Evolutionary conservation across 306 rosid genomes (phyloP).

Genomic region (Trichosanthes truncata): DNA sequence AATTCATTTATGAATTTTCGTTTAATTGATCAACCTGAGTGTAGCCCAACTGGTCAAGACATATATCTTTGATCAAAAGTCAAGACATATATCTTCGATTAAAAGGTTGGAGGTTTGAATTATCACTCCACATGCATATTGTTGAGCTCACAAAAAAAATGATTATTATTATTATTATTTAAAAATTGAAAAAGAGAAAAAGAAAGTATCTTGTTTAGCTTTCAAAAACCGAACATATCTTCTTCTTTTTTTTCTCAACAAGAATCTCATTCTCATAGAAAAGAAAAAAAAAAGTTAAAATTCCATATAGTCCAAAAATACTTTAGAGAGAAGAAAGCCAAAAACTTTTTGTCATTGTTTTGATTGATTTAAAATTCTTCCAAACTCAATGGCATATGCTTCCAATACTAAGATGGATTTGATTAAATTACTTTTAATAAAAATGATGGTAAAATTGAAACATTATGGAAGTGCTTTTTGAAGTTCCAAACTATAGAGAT

Average conservation of each 20-base stretch:
- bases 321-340: background rate
- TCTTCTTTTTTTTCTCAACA: background rate
- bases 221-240: background rate
- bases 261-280: background rate
- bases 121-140: too few species aligned
- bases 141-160: too few species aligned
- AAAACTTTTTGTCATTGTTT: background rate
- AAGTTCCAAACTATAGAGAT: background rate
- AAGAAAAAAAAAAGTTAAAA: background rate
- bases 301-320: background rate
- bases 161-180: too few species aligned
- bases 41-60: too few species aligned
- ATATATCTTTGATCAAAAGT: too few species aligned
- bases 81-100: too few species aligned
- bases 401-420: background rate
- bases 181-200: background rate
- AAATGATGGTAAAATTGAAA: slow-evolving; percentile 3
- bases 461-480: background rate
- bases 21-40: too few species aligned
- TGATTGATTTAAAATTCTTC: background rate
- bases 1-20: too few species aligned
- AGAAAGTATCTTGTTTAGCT: background rate
- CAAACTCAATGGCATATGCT: background rate
- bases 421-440: background rate
- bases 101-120: too few species aligned